Evolutionary conservation across 2,329 filamentous ascomycete species (phyloP).

Genomic region (Metarhizium sp.): DNA sequence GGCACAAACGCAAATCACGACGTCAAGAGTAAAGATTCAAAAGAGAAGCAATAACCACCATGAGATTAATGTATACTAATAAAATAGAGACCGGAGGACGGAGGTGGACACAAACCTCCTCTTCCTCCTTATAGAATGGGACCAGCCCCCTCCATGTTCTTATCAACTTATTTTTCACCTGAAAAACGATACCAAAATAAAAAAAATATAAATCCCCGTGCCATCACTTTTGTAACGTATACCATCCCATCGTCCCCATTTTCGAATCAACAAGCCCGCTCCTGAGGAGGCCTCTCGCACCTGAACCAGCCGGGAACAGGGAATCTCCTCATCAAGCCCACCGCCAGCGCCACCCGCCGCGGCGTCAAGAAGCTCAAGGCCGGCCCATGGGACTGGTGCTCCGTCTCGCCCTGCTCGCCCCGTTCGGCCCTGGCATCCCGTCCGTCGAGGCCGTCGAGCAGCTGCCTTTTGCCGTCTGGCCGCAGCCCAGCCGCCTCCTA

Average conservation of each 20-base stretch:
- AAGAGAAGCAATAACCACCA: slow-evolving; percentile 1
- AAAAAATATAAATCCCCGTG: too few relatives aligned
- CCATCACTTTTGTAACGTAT: too few relatives aligned
- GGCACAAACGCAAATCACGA: neutral
- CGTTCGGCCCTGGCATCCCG: neutral
- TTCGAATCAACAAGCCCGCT: neutral
- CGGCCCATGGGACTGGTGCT: neutral
- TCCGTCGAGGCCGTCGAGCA: too few relatives aligned
- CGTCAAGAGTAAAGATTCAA: neutral
- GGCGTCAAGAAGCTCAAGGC: slow-evolving; percentile 14
- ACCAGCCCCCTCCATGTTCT: neutral
- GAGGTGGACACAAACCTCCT: neutral
- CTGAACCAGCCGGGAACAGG: slow-evolving; percentile 9
- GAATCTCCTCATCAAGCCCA: slow-evolving; percentile 21
- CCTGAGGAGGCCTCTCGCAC: neutral
- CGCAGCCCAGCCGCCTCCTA: too few relatives aligned
- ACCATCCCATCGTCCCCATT: too few relatives aligned
- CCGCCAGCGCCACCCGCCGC: slow-evolving; percentile 18
- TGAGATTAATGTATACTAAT: slow-evolving; percentile 9
- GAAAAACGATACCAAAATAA: too few relatives aligned
- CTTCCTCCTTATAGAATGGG: neutral
- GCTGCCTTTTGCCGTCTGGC: too few relatives aligned
- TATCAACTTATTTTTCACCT: too few relatives aligned
- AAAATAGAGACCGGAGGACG: neutral
- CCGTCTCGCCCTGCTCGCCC: neutral